Percentiles rank a stretch among this genome's conserved stretches.
Conservation (phyloP, 306 rosid genomes). For the Herpetospermum pedunculosum region DNA sequence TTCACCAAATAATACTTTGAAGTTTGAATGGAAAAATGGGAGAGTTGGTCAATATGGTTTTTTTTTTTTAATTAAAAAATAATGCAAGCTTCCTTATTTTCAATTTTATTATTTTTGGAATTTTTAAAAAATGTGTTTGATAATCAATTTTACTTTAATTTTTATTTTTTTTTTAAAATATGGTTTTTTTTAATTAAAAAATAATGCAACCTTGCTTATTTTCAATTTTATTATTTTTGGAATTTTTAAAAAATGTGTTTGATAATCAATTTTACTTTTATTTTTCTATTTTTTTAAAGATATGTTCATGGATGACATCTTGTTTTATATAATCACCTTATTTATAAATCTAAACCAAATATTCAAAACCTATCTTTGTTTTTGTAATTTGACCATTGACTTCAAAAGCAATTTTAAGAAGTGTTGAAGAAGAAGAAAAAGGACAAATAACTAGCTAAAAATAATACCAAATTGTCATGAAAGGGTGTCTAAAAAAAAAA, state of each 20-base stretch:
- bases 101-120: not conserved
- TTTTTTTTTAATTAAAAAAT: not conserved
- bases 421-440: not conserved
- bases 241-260: no score
- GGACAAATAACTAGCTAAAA: not conserved
- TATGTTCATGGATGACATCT: not conserved
- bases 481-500: not conserved
- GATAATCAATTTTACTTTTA: no score
- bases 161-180: no score
- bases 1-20: not conserved
- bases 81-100: not conserved
- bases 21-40: not conserved
- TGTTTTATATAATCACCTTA: not conserved
- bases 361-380: not conserved
- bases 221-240: no score
- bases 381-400: not conserved
- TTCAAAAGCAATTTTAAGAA: not conserved
- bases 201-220: no score
- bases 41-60: not conserved
- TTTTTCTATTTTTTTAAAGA: no score
- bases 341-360: not conserved
- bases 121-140: no score
- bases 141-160: no score
- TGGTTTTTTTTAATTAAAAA: no score
- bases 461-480: not conserved